Conservation (phyloP, 106 monocot species). For the Platanthera zijinensis region DNA sequence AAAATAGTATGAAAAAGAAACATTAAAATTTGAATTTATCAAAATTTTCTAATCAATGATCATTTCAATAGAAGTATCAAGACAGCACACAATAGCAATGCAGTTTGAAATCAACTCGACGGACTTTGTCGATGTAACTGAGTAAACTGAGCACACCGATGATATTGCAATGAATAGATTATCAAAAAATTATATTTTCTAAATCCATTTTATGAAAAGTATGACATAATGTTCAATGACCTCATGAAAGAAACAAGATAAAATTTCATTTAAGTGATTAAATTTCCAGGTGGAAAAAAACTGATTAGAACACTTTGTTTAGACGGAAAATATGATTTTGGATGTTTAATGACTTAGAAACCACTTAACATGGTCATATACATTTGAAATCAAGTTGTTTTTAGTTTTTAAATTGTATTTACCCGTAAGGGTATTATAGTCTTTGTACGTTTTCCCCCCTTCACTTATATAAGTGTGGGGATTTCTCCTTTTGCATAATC, state of each 20-base stretch:
- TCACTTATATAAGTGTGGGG: too few relatives aligned
- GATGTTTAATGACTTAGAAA: neutral
- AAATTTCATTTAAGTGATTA: neutral
- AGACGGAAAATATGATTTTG: neutral
- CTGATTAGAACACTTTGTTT: neutral
- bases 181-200: neutral
- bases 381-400: too few relatives aligned
- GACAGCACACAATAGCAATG: neutral
- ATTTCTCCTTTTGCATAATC: too few relatives aligned
- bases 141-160: neutral
- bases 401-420: too few relatives aligned
- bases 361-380: neutral
- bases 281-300: neutral
- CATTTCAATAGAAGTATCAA: neutral
- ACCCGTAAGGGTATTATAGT: too few relatives aligned
- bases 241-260: neutral
- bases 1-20: neutral
- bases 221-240: neutral
- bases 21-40: neutral
- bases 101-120: neutral
- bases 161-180: neutral
- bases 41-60: neutral
- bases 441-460: too few relatives aligned
- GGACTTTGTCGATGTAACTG: neutral
- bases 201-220: neutral